Evolutionary conservation across 805 yeast genomes (phyloP), one percentile per base, ranked within the genome.

Genomic region (Ogataea nakhonphanomensis): DNA sequence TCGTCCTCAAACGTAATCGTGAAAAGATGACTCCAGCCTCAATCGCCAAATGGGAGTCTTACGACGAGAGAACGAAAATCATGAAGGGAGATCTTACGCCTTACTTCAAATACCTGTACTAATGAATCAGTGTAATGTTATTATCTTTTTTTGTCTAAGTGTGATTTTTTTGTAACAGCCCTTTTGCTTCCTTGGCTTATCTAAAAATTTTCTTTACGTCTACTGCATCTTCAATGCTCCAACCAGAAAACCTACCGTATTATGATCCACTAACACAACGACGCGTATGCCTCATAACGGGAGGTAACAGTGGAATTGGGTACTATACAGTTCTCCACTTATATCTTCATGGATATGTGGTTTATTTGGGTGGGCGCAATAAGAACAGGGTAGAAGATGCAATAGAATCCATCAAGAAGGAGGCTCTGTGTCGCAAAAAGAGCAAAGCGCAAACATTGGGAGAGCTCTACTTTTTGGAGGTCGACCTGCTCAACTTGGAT

Each of bases 231-330:
- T 33, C n/a, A 10, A 38, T 38, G 42, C 8, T 58, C 30, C 44
- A 72, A 48, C 79, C 83, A 6, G 71, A 71, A 33, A 46, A 63
- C 1, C 61, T 81, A 22, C 90, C 93, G 0, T 84, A 79, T 59
- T 62, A 67, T 49, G 67, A 84, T 49, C 89, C 89, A 0, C 45
- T 50, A 1, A 46, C 46, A 3, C 76, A 73, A 21, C 69, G 85
- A 31, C 71, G 78, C 41, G 79, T 84, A 4, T 89, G 86, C 2
- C 64, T 87, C 6, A 78, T 87, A 23, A 81, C 93, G 0, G 95
- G 95, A 2, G 95, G 93, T 5, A 84, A 81, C 51, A 74, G 83
- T 41, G 95, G 95, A 0, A 75, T 84, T 13, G 95, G 96, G 8
- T 86, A 75, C 69, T 83, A 70, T 57, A 80, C 90, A 0, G 86